phyloP scores from a whole-genome alignment of 2,329 filamentous ascomycete species.

The Diaporthe aspalathi region DNA sequence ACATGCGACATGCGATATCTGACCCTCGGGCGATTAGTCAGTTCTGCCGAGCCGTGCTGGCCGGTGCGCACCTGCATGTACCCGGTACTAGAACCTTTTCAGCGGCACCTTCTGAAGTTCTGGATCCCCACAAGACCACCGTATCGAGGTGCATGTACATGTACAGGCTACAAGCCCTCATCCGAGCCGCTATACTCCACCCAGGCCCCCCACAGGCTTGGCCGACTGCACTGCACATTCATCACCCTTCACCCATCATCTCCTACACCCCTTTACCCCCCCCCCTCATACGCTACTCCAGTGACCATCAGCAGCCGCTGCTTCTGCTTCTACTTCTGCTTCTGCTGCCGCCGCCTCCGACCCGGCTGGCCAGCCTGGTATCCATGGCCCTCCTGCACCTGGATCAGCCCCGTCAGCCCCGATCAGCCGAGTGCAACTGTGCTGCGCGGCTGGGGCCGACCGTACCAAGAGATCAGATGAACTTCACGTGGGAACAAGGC shows the following conservation, averaged over 20 bases:
- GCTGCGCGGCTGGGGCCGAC: slow-evolving; percentile 29
- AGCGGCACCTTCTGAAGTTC: not conserved
- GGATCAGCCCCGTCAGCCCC: slow-evolving; percentile 30
- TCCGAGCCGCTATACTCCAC: slow-evolving; percentile 1
- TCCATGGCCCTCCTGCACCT: slow-evolving; percentile 16
- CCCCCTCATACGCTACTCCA: not conserved
- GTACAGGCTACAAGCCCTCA: no score
- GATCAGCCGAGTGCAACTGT: slow-evolving; percentile 27
- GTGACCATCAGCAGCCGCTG: slow-evolving; percentile 2
- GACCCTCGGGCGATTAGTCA: slow-evolving; percentile 26
- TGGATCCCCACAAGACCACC: not conserved
- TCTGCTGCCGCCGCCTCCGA: not conserved
- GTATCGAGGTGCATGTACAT: not conserved
- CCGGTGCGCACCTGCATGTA: not conserved
- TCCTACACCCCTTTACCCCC: not conserved
- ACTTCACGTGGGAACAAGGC: slow-evolving; percentile 25
- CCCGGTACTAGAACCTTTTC: not conserved
- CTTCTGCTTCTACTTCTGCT: slow-evolving; percentile 11
- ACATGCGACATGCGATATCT: slow-evolving; percentile 18
- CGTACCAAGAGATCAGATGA: slow-evolving; percentile 27
- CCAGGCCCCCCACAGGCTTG: not conserved
- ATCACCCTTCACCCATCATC: not conserved
- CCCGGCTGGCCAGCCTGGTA: not conserved
- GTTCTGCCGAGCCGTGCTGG: slow-evolving; percentile 1
- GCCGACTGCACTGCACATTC: not conserved